Evolutionary conservation across 164 flowering plant genomes (phyloP), one percentile per base, ranked within the genome.

Genomic region (Kingdonia uniflora): DNA sequence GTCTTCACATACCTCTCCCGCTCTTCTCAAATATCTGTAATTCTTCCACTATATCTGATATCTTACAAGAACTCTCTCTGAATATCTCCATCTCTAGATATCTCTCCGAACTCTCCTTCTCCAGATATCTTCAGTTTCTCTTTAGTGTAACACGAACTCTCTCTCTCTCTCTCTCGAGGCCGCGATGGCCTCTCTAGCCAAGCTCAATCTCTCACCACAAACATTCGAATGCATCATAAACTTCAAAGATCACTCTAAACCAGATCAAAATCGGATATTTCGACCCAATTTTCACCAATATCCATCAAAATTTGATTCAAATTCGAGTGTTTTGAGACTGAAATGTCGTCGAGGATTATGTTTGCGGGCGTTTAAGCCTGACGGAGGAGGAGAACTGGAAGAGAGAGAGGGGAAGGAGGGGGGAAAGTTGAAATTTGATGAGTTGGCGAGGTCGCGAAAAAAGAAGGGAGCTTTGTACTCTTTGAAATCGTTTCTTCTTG

Each of bases 1-100:
- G 96, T 66, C 78, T 68, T 76, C 95, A 85, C 96, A 68, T 42
- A 69, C 42, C 71, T 54, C 65, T 59, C 29, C 16, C 40, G 2
- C 24, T 20, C 12, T 16, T 17, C 21, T 8, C 23, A 29, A 29
- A 29, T 29, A 29, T 61, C 47, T 8, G 14, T n/a, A 21, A 22
- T 16, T n/a, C 42, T 21, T 24, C 10, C 7, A 58, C n/a, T n/a
- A n/a, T 3, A 4, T 29, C 24, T 12, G 4, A 42, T 12, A 5
- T 23, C 11, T 25, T 23, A 21, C 57, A 10, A n/a, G 6, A 19
- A 22, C 12, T 6, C 50, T n/a, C 2, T 11, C 21, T 16, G 3
- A 44, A 19, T 44, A 16, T 14, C 14, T 41, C 6, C 12, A 20
- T 1, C 19, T 7, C 19, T 23, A 54, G 20, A 22, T 40, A 10